phyloP scores from a whole-genome alignment of 306 rosid species.

The Acacia melanoxylon region DNA sequence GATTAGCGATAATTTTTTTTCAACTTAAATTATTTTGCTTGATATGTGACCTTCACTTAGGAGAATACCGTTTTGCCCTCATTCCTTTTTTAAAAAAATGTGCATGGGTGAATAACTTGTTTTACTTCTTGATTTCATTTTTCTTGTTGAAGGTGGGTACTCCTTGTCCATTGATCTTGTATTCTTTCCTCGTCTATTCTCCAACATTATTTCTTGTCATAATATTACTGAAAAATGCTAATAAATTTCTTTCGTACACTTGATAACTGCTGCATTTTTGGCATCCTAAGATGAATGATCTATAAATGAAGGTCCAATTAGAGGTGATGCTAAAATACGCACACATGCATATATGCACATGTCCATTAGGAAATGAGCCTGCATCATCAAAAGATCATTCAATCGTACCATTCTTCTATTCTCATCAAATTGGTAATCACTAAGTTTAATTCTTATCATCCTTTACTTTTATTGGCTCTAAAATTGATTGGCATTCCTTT shows the following conservation, averaged over 20 bases:
- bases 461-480: background rate
- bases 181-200: background rate
- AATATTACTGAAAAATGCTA: background rate
- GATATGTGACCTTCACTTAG: background rate
- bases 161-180: constrained; percentile 1
- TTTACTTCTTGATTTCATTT: background rate
- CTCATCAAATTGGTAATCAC: background rate
- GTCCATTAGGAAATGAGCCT: background rate
- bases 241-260: background rate
- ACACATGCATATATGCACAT: background rate
- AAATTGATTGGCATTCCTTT: background rate
- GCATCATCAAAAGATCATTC: background rate
- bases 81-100: background rate
- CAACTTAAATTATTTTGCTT: background rate
- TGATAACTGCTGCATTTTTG: background rate
- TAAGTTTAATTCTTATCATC: background rate
- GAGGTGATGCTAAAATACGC: background rate
- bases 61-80: background rate
- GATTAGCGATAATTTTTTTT: background rate
- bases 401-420: background rate
- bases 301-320: background rate
- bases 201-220: constrained; percentile 15
- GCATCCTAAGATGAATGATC: background rate
- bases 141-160: background rate
- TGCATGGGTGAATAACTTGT: background rate